phyloP scores from a whole-genome alignment of 805 yeast genomes.

The Middelhovenomyces tepae region DNA sequence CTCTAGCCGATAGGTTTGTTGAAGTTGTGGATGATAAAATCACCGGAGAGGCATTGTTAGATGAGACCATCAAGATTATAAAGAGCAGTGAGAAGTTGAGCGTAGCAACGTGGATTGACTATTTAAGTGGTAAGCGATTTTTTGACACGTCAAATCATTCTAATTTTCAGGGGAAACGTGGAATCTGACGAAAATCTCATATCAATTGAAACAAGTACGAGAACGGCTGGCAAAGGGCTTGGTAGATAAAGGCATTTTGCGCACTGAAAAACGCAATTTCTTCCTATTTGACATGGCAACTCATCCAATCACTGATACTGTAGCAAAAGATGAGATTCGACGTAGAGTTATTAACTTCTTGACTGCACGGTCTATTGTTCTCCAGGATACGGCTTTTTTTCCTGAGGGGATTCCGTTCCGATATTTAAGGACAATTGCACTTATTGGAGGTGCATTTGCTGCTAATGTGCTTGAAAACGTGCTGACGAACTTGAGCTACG shows the following conservation, averaged over 20 bases:
- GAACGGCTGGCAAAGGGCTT: constrained; percentile 94
- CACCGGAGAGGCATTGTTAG: constrained; percentile 92
- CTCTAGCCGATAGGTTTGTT: constrained; percentile 75
- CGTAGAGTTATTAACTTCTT: constrained; percentile 62
- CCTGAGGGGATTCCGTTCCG: constrained; percentile 61
- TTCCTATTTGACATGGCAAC: constrained; percentile 97
- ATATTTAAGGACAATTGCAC: constrained; percentile 66
- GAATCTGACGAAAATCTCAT: constrained; percentile 89
- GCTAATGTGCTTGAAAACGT: constrained; percentile 95
- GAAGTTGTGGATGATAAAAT: constrained; percentile 79
- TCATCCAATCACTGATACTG: constrained; percentile 85
- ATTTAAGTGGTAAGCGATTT: no score
- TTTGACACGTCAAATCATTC: no score
- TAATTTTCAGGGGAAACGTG: constrained; percentile 98
- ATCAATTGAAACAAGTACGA: constrained; percentile 94
- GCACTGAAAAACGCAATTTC: constrained; percentile 93
- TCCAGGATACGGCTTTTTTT: constrained; percentile 51
- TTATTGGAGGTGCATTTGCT: constrained; percentile 86
- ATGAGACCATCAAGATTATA: constrained; percentile 88
- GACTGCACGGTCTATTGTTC: constrained; percentile 58
- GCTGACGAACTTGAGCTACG: constrained; percentile 61
- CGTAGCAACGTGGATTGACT: constrained; percentile 87
- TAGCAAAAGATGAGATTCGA: constrained; percentile 73
- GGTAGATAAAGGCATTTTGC: constrained; percentile 91
- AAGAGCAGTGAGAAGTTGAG: constrained; percentile 73